These are phyloP conservation scores for Nakataea oryzae DNA, from an alignment of 2,329 filamentous ascomycete species.

Conservation along the genomic window DNA sequence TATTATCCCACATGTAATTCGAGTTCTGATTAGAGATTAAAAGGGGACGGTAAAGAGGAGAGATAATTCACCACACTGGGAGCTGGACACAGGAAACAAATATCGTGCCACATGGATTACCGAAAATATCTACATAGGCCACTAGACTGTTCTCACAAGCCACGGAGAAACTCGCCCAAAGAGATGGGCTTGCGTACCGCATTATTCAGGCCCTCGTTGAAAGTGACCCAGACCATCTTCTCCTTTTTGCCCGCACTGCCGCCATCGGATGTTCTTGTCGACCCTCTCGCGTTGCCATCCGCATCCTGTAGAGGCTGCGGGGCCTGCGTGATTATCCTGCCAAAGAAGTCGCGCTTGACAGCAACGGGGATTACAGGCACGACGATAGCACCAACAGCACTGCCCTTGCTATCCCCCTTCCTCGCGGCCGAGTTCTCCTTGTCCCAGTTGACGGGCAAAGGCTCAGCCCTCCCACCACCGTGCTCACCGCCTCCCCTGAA, in stretches of 20 bases:
- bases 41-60: no score
- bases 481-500: constrained; percentile 26
- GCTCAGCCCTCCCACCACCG: not conserved
- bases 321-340: constrained; percentile 46
- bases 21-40: no score
- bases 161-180: constrained; percentile 65
- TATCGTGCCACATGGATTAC: no score
- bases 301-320: constrained; percentile 25
- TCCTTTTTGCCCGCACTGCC: constrained; percentile 23
- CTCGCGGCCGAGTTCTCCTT: constrained; percentile 23
- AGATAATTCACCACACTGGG: not conserved
- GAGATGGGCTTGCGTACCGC: constrained; percentile 83
- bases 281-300: constrained; percentile 24
- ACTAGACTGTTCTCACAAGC: constrained; percentile 33
- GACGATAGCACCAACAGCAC: not conserved
- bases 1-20: no score
- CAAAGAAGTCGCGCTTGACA: constrained; percentile 78
- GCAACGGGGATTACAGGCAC: constrained; percentile 20
- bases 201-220: constrained; percentile 84
- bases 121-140: not conserved
- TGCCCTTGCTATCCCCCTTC: constrained; percentile 1
- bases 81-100: not conserved
- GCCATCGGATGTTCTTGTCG: constrained; percentile 8
- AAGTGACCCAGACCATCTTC: constrained; percentile 72
- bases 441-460: not conserved